Conservation (phyloP, 2,329 filamentous ascomycete species). For the Calonectria hongkongensis region DNA sequence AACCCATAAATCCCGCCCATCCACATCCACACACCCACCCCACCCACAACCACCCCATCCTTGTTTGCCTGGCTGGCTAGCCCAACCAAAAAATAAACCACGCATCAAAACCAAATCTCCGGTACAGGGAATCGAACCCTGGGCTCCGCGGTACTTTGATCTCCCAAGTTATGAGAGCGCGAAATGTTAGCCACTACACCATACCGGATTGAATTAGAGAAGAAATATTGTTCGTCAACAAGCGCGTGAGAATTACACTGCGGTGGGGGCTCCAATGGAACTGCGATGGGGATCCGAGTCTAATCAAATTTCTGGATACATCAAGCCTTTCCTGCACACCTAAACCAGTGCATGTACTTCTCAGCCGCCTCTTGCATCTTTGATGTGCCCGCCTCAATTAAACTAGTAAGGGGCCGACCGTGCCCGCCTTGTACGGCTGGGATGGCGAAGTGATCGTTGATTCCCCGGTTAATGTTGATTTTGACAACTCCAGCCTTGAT, state of each 20-base stretch:
- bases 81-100: too few species aligned
- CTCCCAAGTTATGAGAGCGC: slow-evolving; percentile 56
- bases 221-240: too few species aligned
- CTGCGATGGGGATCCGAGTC: too few species aligned
- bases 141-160: slow-evolving; percentile 4
- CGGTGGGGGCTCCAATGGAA: too few species aligned
- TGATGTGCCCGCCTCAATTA: slow-evolving; percentile 67
- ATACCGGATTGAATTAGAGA: slow-evolving; percentile 51
- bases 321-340: neutral
- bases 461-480: slow-evolving; percentile 71
- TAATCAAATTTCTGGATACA: neutral
- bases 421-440: slow-evolving; percentile 63
- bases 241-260: too few species aligned
- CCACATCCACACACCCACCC: too few species aligned
- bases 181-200: slow-evolving; percentile 60
- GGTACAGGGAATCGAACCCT: too few species aligned
- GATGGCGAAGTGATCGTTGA: slow-evolving; percentile 67
- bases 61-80: too few species aligned
- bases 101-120: too few species aligned
- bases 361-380: slow-evolving; percentile 69
- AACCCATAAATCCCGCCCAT: too few species aligned
- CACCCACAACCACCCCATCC: too few species aligned
- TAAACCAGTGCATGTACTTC: slow-evolving; percentile 52
- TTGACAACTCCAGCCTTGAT: slow-evolving; percentile 67
- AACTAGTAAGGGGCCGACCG: slow-evolving; percentile 64